Percentiles rank a stretch among this genome's conserved stretches.
These are phyloP conservation scores for Colletotrichum incanum DNA, from an alignment of 2,329 filamentous ascomycete genomes.

Conservation along the genomic window DNA sequence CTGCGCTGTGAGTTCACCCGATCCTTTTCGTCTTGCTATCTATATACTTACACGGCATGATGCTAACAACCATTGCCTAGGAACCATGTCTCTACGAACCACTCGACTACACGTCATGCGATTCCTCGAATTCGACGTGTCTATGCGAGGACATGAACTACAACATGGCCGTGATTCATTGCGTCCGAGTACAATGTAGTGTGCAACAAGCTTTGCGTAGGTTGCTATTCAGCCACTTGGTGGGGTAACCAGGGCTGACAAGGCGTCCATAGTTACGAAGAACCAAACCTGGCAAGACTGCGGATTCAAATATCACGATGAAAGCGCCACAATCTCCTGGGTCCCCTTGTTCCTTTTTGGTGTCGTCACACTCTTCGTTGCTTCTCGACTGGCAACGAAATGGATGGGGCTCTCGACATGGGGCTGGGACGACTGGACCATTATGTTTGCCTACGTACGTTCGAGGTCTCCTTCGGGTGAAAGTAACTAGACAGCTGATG, in stretches of 20 bases:
- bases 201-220: constrained; percentile 35
- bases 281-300: constrained; percentile 35
- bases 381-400: constrained; percentile 8
- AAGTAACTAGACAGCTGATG: neutral
- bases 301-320: constrained; percentile 26
- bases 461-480: neutral
- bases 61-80: neutral
- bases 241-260: neutral
- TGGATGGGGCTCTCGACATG: constrained; percentile 24
- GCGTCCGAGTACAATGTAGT: constrained; percentile 34
- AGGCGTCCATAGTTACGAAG: constrained; percentile 12
- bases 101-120: constrained; percentile 33
- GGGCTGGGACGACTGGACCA: constrained; percentile 36
- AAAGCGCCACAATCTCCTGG: constrained; percentile 1
- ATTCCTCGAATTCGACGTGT: constrained; percentile 24
- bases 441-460: constrained; percentile 30
- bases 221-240: neutral
- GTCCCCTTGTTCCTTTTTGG: constrained; percentile 24
- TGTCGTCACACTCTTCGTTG: neutral
- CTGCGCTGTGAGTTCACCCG: constrained; percentile 24
- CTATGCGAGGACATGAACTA: constrained; percentile 36
- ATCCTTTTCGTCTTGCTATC: too few species aligned
- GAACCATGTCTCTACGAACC: constrained; percentile 30
- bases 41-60: neutral
- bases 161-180: constrained; percentile 37